Evolutionary conservation across 495 filamentous ascomycete species (phyloP).

Genomic region (Aspergillus wentii): DNA sequence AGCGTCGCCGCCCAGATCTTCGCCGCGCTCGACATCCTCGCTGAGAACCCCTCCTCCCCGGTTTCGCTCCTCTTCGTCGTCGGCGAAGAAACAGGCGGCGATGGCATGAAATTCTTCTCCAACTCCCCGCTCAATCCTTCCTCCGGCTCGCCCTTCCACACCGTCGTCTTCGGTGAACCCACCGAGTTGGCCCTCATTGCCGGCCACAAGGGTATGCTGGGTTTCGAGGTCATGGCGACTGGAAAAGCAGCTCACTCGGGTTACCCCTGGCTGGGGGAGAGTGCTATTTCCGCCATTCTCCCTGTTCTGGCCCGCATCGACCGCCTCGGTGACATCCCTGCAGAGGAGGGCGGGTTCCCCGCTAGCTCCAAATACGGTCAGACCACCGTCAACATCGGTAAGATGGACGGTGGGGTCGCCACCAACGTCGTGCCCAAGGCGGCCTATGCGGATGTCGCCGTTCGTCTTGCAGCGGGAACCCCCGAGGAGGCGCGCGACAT

Average conservation of each 20-base stretch:
- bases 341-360: slow-evolving; percentile 54
- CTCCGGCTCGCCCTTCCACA: slow-evolving; percentile 42
- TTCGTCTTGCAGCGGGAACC: slow-evolving; percentile 71
- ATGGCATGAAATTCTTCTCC: slow-evolving; percentile 69
- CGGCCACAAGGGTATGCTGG: slow-evolving; percentile 82
- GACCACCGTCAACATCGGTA: slow-evolving; percentile 82
- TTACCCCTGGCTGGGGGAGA: slow-evolving; percentile 81
- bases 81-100: slow-evolving; percentile 75
- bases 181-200: slow-evolving; percentile 81
- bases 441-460: slow-evolving; percentile 60
- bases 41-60: slow-evolving; percentile 28
- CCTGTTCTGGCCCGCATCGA: slow-evolving; percentile 60
- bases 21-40: slow-evolving; percentile 59
- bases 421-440: slow-evolving; percentile 77
- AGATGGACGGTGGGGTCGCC: slow-evolving; percentile 76
- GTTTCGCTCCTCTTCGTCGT: slow-evolving; percentile 84
- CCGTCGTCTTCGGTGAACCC: slow-evolving; percentile 86
- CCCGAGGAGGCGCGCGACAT: slow-evolving; percentile 47
- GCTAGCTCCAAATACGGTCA: slow-evolving; percentile 71
- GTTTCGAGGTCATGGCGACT: slow-evolving; percentile 55
- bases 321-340: slow-evolving; percentile 42
- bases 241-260: slow-evolving; percentile 85
- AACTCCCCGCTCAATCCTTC: slow-evolving; percentile 29
- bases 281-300: slow-evolving; percentile 70
- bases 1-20: slow-evolving; percentile 76